Conservation (phyloP, 257 asterid genomes). For the Nicotiana attenuata region DNA sequence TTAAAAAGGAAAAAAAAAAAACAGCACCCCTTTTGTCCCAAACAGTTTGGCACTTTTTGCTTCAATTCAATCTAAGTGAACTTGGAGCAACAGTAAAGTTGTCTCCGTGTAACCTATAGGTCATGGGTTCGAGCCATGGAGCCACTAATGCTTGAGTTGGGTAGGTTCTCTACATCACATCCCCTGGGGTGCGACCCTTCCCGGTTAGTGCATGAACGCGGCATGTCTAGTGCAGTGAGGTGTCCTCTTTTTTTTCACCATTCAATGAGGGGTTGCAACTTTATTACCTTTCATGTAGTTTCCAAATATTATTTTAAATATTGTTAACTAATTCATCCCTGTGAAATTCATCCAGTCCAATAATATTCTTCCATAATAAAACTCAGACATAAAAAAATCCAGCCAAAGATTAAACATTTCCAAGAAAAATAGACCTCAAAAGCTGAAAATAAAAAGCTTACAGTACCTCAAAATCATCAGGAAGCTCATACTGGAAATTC, state of each 20-base stretch:
- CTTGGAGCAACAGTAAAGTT: no score
- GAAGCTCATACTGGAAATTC: constrained; percentile 69
- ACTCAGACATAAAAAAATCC: background rate
- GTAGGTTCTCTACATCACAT: no score
- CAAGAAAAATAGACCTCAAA: background rate
- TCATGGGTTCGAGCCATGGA: no score
- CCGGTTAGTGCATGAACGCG: no score
- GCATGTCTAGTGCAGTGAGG: background rate
- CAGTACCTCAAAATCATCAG: constrained; percentile 66
- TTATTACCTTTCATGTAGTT: background rate
- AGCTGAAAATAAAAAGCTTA: background rate
- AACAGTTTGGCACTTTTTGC: background rate
- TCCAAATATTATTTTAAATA: background rate
- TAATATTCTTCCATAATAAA: background rate
- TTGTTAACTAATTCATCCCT: background rate
- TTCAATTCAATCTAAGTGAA: background rate
- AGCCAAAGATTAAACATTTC: background rate
- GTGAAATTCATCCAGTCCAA: background rate
- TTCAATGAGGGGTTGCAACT: background rate
- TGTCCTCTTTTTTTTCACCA: background rate
- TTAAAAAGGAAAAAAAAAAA: background rate
- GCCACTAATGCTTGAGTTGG: no score
- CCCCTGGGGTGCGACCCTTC: no score
- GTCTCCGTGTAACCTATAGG: no score
- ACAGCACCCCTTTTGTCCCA: background rate